Conservation (phyloP, 345 rosid genomes). For the Turritis glabra region DNA sequence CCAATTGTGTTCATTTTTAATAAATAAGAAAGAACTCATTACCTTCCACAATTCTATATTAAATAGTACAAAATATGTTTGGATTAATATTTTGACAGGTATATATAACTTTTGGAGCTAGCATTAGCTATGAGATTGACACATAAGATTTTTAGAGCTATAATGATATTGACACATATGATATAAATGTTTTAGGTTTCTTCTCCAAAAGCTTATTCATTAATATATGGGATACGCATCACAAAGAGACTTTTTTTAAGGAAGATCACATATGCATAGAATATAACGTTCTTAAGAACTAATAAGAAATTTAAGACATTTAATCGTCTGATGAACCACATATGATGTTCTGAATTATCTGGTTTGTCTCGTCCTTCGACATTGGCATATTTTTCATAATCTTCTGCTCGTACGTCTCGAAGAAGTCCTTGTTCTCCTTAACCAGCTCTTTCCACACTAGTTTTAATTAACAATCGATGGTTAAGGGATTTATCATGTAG, state of each 20-base stretch:
- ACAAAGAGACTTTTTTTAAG: background rate
- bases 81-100: background rate
- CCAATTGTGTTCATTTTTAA: background rate
- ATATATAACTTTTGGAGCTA: background rate
- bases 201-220: background rate
- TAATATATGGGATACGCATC: background rate
- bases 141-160: background rate
- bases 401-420: background rate
- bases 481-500: background rate
- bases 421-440: slow-evolving; percentile 8
- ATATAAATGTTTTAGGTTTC: no score
- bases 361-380: background rate
- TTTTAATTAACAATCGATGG: background rate
- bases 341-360: background rate
- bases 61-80: background rate
- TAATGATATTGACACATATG: background rate
- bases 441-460: slow-evolving; percentile 2
- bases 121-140: background rate
- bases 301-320: background rate
- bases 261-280: background rate
- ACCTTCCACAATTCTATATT: background rate
- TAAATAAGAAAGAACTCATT: no score
- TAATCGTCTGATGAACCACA: background rate
- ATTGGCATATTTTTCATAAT: background rate
- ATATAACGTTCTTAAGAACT: background rate